Evolutionary conservation across 306 rosid genomes (phyloP), one percentile per base, ranked within the genome.

Genomic region (Cicer yamashitae): DNA sequence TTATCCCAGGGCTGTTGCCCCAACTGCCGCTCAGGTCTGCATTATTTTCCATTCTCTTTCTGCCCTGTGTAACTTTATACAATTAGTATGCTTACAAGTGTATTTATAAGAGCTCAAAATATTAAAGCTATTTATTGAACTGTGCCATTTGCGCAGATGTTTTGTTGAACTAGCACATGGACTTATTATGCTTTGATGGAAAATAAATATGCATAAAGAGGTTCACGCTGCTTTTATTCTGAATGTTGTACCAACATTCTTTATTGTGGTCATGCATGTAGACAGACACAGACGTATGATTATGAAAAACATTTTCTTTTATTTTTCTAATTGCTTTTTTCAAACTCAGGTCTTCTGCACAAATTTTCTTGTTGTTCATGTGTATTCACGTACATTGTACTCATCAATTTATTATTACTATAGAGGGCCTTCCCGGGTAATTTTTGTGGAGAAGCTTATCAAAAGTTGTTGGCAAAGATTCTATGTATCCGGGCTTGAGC

Each of bases 1-100:
- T 78, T 88, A 85, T 82, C 98, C 98, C 37, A 86, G 97, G 83
- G 93, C 98, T 54, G 97, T 94, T 81, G 98, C 97, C 69, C 98
- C 97, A 68, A 94, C 98, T 43, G 85, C 96, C 47, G 90, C 98
- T 79, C 98, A 94, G 98, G 98, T 94, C 73, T 86, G 72, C 56
- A 37, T 56, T 43, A 0, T 47, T 80, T 78, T 62, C 56, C 18
- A 73, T 48, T 52, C 44, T 66, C 75, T 65, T 78, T 67, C 40
- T 37, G 39, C 39, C 8, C n/a, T 67, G 57, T n/a, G 43, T 71
- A 40, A 77, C 59, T 25, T 67, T 64, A 61, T 56, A 63, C 46
- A 9, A 43, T 40, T 73, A 50, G 61, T 48, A 69, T 68, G 48
- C 22, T 39, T 41, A 10, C 20, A 44, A 68, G 67, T 52, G 73